Conservation (phyloP, 2,329 filamentous ascomycete species). For the Fusarium incarnatum region DNA sequence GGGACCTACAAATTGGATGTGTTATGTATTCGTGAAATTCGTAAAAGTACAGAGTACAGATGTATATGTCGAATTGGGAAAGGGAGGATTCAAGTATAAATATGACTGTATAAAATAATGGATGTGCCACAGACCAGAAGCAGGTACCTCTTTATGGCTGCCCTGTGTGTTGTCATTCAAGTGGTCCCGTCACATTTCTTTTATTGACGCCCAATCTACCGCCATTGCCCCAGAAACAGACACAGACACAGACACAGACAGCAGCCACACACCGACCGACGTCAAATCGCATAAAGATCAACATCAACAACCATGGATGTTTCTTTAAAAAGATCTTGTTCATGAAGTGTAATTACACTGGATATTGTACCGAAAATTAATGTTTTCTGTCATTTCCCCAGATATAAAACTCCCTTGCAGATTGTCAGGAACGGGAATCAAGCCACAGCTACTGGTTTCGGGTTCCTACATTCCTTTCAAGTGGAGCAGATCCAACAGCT, state of each 20-base stretch:
- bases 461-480: constrained; percentile 21
- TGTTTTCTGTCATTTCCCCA: background rate
- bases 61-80: constrained; percentile 17
- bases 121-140: constrained; percentile 20
- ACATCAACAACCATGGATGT: constrained; percentile 1
- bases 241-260: constrained; percentile 46
- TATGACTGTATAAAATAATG: constrained; percentile 1
- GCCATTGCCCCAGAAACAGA: constrained; percentile 48
- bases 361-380: background rate
- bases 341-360: background rate
- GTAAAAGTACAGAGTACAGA: background rate
- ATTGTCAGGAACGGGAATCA: constrained; percentile 1
- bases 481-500: background rate
- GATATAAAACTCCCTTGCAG: background rate
- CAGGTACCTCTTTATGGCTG: constrained; percentile 12
- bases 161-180: constrained; percentile 41
- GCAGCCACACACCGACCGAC: constrained; percentile 13
- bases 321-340: background rate
- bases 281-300: constrained; percentile 24
- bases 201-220: constrained; percentile 47
- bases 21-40: background rate
- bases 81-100: background rate
- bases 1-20: constrained; percentile 16
- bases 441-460: constrained; percentile 10
- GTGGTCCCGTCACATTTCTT: constrained; percentile 28